Evolutionary conservation across 805 yeast species (phyloP), one percentile per base, ranked within the genome.

Genomic region (Kuraishia floccosa): DNA sequence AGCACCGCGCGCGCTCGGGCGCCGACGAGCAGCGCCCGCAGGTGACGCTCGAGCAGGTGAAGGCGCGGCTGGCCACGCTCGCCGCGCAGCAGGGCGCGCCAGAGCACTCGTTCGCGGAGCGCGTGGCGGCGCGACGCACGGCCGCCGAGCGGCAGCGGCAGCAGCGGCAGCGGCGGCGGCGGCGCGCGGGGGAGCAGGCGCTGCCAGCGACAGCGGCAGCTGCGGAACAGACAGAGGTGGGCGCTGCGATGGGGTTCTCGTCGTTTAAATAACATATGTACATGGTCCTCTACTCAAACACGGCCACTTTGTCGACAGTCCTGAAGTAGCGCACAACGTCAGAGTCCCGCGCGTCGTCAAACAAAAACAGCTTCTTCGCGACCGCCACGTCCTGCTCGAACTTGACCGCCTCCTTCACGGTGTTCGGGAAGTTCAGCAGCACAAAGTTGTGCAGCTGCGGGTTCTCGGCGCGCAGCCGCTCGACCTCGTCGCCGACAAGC

Each of bases 321-420:
- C 67, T 64, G 45, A 75, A 80, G 50, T 81, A 81, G 25, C 72
- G 73, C 28, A 67, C 57, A 10, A 78, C 65, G 35, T 73, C 73
- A 2, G 39, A 41, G 16, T 47, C 39, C 12, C 37, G 27, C 5
- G 55, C 38, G 17, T 61, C 67, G 3, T 48, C 39, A 36, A 50
- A 41, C 10, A 56, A 39, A 17, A 60, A 50, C 25, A 72, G 32
- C 30, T 63, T 58, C 34, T 59, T 49, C 30, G 67, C 52, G 7
- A 65, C 63, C 2, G 76, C 65, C 17, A 80, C 62, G 35, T 78
- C 83, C 41, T 74, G 80, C 47, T 81, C 91, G 39, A 81, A 81
- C 42, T 70, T 73, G 32, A 76, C 68, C 3, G 84, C 79, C 37
- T 80, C 87, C 30, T 68, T 68, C 24, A 81, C 64, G 16, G 62